phyloP scores from a whole-genome alignment of 2,329 filamentous ascomycete genomes.

The Xylariales sp. region DNA sequence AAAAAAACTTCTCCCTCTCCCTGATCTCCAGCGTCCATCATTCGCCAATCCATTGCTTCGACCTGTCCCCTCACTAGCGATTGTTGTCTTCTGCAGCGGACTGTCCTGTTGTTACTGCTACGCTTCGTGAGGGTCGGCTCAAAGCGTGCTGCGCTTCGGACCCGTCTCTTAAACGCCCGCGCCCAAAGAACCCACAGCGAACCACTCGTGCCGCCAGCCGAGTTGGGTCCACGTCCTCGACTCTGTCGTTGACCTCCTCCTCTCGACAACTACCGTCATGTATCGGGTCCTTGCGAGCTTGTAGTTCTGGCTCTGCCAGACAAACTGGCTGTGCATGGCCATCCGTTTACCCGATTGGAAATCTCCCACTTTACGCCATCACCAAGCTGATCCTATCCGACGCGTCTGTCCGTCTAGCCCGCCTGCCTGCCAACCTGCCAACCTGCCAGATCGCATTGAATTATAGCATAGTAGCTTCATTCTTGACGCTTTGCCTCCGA shows the following conservation, averaged over 20 bases:
- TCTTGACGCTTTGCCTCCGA: conserved; percentile 18
- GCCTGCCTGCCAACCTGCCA: no score
- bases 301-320: conserved; percentile 36
- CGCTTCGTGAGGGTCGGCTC: neutral
- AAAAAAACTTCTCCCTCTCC: no score
- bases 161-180: conserved; percentile 9
- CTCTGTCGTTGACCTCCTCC: conserved; percentile 12
- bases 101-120: neutral
- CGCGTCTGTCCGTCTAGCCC: conserved; percentile 26
- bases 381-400: conserved; percentile 10
- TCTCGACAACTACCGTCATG: conserved; percentile 28
- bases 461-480: no score
- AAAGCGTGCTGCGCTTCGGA: neutral
- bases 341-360: neutral
- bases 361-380: conserved; percentile 14
- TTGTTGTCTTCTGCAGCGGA: neutral
- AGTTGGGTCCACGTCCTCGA: conserved; percentile 10
- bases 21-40: no score
- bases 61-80: neutral
- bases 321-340: conserved; percentile 23
- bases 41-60: no score
- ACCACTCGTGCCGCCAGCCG: conserved; percentile 13
- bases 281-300: conserved; percentile 29
- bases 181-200: neutral
- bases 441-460: no score